Evolutionary conservation across 345 rosid species (phyloP), one percentile per base, ranked within the genome.

Genomic region (Limnanthes douglasii): DNA sequence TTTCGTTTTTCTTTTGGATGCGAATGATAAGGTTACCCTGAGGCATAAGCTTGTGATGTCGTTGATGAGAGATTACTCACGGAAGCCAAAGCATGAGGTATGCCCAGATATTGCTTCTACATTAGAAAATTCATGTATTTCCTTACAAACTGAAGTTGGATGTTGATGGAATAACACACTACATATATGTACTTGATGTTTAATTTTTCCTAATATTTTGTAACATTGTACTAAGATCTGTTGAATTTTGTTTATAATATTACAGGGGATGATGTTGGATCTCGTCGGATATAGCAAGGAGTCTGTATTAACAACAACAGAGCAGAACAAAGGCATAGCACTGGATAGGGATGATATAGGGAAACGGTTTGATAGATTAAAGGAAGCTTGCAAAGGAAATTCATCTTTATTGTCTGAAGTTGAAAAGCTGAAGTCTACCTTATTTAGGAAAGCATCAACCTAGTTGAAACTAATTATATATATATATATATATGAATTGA

Each of bases 211-310:
- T n/a, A n/a, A n/a, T n/a, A n/a, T n/a, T n/a, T n/a, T n/a, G n/a
- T n/a, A n/a, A n/a, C n/a, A n/a, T n/a, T n/a, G n/a, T n/a, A n/a
- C n/a, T n/a, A n/a, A n/a, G n/a, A n/a, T n/a, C n/a, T n/a, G n/a
- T n/a, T n/a, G n/a, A n/a, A n/a, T n/a, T n/a, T n/a, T 28, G 32
- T 11, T 28, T 28, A 3, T 15, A 48, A 43, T 42, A 27, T 27
- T 34, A 10, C 67, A 81, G 97, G 73, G 68, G 58, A 64, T 86
- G 65, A 66, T 81, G 79, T 7, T 78, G 63, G 65, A 70, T 41
- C 66, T 82, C 4, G 13, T 86, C 32, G 37, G 23, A 17, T 67
- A 75, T 49, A 37, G 22, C 23, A 61, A 61, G 26, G 32, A 43
- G 28, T 21, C 45, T 0, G 30, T 43, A 22, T 29, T 43, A 16